Conservation (phyloP, 495 filamentous ascomycete species). For the Chaetomium fimeti region DNA sequence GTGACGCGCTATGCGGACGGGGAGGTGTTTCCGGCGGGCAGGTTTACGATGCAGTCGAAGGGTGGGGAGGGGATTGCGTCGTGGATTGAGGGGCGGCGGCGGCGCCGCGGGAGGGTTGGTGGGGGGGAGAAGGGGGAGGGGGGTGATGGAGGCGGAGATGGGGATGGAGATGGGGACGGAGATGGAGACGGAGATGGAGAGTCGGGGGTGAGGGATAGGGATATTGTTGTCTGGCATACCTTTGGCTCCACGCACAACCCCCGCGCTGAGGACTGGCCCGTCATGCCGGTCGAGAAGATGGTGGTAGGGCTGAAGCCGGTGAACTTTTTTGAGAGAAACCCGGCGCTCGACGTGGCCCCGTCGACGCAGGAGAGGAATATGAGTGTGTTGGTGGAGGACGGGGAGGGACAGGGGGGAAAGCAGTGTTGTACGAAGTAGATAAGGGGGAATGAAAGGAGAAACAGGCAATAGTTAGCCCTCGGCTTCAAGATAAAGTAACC, state of each 20-base stretch:
- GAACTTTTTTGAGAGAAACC: constrained; percentile 74
- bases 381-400: constrained; percentile 46
- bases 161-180: no score
- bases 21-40: constrained; percentile 78
- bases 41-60: constrained; percentile 76
- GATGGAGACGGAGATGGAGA: no score
- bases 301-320: constrained; percentile 63
- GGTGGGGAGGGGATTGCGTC: constrained; percentile 28
- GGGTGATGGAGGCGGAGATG: no score
- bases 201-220: constrained; percentile 1
- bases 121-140: no score
- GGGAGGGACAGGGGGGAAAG: not conserved
- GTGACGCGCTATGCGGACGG: constrained; percentile 73
- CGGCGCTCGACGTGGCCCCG: constrained; percentile 66
- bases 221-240: constrained; percentile 58
- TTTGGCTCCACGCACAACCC: constrained; percentile 65
- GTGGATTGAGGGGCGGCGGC: constrained; percentile 29
- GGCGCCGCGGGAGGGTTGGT: constrained; percentile 17
- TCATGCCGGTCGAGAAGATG: constrained; percentile 45
- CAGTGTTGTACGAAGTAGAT: not conserved
- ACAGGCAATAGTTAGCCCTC: no score
- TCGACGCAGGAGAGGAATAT: constrained; percentile 54
- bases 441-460: no score
- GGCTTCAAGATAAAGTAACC: no score
- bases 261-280: constrained; percentile 47